Evolutionary conservation across 2,329 filamentous ascomycete species (phyloP).

Genomic region (Colletotrichum neosansevieriae): DNA sequence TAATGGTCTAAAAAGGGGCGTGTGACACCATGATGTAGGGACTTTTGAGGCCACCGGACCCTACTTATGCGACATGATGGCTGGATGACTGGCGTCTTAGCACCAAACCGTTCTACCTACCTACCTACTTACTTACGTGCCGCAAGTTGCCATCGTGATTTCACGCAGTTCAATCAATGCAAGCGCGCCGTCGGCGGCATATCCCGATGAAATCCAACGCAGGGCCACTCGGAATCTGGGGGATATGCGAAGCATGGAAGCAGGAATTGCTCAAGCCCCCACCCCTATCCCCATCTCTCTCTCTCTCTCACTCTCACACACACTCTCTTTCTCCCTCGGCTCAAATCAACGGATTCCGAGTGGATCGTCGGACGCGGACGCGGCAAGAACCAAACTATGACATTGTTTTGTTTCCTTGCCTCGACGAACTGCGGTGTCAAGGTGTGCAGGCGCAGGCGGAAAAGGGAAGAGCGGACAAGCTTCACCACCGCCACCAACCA

Average conservation of each 20-base stretch:
- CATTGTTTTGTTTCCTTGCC: slow-evolving; percentile 6
- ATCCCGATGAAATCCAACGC: slow-evolving; percentile 1
- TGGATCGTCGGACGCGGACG: background rate
- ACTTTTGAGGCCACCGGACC: background rate
- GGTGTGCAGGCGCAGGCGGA: background rate
- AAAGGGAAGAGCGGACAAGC: background rate
- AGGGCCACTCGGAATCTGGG: background rate
- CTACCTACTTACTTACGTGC: background rate
- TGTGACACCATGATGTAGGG: background rate
- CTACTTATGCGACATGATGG: background rate
- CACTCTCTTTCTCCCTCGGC: no score
- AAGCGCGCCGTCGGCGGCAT: slow-evolving; percentile 2
- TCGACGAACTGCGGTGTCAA: slow-evolving; percentile 10
- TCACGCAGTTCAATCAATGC: background rate
- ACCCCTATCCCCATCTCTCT: no score
- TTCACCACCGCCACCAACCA: slow-evolving; percentile 19
- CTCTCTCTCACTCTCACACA: no score
- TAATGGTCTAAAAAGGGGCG: background rate
- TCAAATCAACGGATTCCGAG: background rate
- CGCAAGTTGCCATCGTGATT: background rate
- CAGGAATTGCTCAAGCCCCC: no score
- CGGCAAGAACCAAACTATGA: slow-evolving; percentile 1
- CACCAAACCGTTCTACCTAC: background rate
- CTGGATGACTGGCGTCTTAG: slow-evolving; percentile 3
- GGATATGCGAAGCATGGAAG: background rate